A percentile compares a stretch with the other conserved stretches of the same genome.
phyloP scores from a whole-genome alignment of 108 stramenopile species.

The Cylindrotheca fusiformis region DNA sequence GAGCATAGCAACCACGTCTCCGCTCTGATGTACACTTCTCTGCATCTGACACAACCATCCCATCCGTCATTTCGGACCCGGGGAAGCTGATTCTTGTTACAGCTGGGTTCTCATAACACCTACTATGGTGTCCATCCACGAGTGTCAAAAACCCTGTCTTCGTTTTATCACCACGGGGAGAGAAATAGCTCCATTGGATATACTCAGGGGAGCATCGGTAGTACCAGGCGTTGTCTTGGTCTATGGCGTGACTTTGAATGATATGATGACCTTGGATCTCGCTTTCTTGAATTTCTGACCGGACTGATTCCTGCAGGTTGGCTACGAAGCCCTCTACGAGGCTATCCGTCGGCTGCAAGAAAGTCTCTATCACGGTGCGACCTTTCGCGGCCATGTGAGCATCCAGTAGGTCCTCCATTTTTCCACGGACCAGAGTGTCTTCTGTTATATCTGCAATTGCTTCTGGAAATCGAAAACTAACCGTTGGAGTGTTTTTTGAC shows the following conservation, averaged over 20 bases:
- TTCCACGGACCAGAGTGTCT: too few relatives aligned
- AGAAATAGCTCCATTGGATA: not conserved
- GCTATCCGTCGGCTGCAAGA: not conserved
- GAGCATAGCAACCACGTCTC: not conserved
- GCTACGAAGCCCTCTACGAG: not conserved
- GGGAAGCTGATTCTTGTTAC: not conserved
- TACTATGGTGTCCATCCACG: not conserved
- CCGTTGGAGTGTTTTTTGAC: not conserved
- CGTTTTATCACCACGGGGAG: not conserved
- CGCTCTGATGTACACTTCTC: not conserved
- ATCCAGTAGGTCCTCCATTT: too few relatives aligned
- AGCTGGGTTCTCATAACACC: not conserved
- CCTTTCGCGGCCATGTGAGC: too few relatives aligned
- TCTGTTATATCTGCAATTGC: too few relatives aligned
- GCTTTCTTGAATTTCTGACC: not conserved
- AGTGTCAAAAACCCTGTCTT: not conserved
- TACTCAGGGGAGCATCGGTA: not conserved
- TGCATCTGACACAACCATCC: not conserved
- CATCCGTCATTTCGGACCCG: not conserved
- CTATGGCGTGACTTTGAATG: not conserved
- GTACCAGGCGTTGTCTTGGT: not conserved
- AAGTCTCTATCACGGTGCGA: not conserved
- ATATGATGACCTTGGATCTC: not conserved
- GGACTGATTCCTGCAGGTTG: not conserved
- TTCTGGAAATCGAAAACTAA: not conserved